Conservation (phyloP, 495 filamentous ascomycete species). For the Xylaria bambusicola region DNA sequence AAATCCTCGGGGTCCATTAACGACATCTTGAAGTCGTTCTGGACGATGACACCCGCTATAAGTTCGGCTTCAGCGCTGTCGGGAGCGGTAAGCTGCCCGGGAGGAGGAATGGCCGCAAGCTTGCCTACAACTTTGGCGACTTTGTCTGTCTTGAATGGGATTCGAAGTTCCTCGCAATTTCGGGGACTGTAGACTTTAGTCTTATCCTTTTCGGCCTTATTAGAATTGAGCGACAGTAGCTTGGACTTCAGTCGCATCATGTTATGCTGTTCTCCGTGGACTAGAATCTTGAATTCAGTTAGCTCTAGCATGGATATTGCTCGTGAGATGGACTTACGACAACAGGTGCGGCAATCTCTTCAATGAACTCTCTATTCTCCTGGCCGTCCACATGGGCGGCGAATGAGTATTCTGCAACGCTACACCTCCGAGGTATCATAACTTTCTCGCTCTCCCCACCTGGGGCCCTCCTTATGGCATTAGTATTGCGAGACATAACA, state of each 20-base stretch:
- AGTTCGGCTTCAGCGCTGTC: constrained; percentile 49
- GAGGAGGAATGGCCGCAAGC: constrained; percentile 76
- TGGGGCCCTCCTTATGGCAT: constrained; percentile 55
- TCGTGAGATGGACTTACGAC: constrained; percentile 61
- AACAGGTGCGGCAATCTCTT: constrained; percentile 85
- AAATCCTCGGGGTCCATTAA: constrained; percentile 96
- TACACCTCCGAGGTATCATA: constrained; percentile 91
- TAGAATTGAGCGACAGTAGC: constrained; percentile 82
- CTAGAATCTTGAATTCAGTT: constrained; percentile 66
- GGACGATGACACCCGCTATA: constrained; percentile 87
- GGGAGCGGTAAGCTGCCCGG: constrained; percentile 36
- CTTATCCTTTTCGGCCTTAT: constrained; percentile 72
- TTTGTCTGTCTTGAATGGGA: constrained; percentile 96
- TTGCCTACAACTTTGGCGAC: constrained; percentile 94
- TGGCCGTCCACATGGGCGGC: constrained; percentile 96
- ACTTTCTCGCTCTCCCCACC: constrained; percentile 70
- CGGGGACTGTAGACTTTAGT: constrained; percentile 89
- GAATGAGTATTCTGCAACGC: constrained; percentile 88
- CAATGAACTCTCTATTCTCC: constrained; percentile 93
- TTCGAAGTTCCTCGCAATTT: constrained; percentile 93
- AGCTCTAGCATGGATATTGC: background rate
- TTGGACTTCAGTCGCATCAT: constrained; percentile 98
- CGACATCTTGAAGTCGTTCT: constrained; percentile 94
- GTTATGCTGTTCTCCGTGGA: constrained; percentile 95
- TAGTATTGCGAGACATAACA: constrained; percentile 73